Evolutionary conservation across 2,329 filamentous ascomycete species (phyloP).

Genomic region (Scedosporium aurantiacum): DNA sequence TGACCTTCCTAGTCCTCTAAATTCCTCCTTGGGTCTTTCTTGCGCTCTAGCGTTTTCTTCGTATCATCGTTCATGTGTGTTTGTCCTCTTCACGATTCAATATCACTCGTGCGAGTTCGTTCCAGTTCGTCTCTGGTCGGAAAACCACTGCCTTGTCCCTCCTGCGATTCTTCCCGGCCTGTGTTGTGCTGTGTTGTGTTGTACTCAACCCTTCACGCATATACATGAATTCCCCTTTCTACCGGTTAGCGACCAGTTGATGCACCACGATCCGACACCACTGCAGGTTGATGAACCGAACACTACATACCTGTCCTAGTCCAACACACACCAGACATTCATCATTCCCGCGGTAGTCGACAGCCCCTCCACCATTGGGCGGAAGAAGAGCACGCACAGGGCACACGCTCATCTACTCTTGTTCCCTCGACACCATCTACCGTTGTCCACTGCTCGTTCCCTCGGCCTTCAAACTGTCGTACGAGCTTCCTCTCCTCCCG

Average conservation of each 20-base stretch:
- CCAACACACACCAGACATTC: too few relatives aligned
- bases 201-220: neutral
- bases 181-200: neutral
- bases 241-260: neutral
- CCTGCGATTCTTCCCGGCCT: neutral
- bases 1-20: neutral
- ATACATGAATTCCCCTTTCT: neutral
- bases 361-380: neutral
- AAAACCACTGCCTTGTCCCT: neutral
- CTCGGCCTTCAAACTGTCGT: neutral
- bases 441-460: neutral
- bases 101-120: too few relatives aligned
- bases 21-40: neutral
- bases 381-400: neutral
- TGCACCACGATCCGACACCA: neutral
- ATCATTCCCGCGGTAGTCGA: neutral
- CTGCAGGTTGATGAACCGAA: neutral
- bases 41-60: neutral
- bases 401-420: neutral
- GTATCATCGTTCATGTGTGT: neutral
- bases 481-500: neutral
- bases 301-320: neutral
- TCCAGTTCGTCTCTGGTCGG: too few relatives aligned
- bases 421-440: neutral
- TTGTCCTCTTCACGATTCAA: neutral